These are phyloP conservation scores for Moesziomyces antarcticus DNA, from an alignment of 1,284 basidiomycete species.

Conservation along the genomic window DNA sequence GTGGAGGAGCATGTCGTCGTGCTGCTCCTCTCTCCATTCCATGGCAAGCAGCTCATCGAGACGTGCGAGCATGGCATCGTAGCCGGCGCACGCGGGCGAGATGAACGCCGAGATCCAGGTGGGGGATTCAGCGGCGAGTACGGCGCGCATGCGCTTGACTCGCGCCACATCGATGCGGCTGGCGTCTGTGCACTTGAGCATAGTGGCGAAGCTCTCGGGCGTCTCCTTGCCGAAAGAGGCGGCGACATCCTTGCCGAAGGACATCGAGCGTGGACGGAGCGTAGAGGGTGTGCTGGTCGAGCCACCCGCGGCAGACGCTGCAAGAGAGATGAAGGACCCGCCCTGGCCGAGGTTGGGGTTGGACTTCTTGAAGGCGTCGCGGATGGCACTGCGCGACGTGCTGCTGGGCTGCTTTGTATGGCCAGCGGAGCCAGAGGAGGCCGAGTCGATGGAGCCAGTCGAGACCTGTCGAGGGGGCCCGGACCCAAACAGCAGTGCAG, in stretches of 20 bases:
- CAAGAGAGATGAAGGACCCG: constrained; percentile 38
- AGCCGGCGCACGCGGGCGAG: constrained; percentile 77
- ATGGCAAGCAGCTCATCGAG: constrained; percentile 92
- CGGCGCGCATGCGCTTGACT: constrained; percentile 59
- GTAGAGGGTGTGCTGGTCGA: constrained; percentile 1
- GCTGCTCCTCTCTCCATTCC: constrained; percentile 98
- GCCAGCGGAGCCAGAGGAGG: constrained; percentile 11
- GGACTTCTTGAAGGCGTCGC: constrained; percentile 39
- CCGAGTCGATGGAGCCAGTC: constrained; percentile 20
- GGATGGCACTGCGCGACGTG: constrained; percentile 20
- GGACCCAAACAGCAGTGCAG: constrained; percentile 35
- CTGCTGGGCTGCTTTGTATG: constrained; percentile 16
- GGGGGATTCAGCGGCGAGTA: constrained; percentile 58
- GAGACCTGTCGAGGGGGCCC: constrained; percentile 42
- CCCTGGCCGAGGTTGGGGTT: constrained; percentile 42
- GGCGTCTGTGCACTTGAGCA: constrained; percentile 53
- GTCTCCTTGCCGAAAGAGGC: constrained; percentile 37
- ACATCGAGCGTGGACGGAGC: constrained; percentile 30
- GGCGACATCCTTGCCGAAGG: constrained; percentile 37
- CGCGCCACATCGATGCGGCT: constrained; percentile 39
- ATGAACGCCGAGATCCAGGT: constrained; percentile 95
- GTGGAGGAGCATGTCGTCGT: constrained; percentile 92
- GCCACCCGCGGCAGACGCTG: constrained; percentile 20
- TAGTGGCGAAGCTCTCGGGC: constrained; percentile 50
- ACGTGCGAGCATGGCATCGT: constrained; percentile 81